Base-by-base conservation (phyloP, 2,329 filamentous ascomycete genomes). In the Colletotrichum endophyticum region DNA sequence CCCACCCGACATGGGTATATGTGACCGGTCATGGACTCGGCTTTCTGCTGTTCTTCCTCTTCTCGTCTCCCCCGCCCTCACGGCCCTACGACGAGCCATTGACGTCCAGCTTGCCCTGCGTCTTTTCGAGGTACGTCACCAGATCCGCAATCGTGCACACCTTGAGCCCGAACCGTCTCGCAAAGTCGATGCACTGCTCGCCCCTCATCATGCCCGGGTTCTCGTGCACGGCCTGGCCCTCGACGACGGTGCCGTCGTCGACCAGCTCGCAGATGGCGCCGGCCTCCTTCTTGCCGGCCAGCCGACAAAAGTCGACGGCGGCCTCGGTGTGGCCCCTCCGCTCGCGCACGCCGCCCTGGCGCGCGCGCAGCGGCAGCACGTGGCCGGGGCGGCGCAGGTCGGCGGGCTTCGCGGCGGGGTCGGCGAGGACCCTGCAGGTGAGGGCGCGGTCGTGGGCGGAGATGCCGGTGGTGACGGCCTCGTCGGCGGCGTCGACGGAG, bases 101-200 rank as follows among this genome's bases (percentile, higher is more conserved):
- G 28, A 84, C 78, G 66, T 83, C 84, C 15, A 90, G 82, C 84
- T 91, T 91, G 49, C 93, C 93, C 86, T 96, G 93, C 53, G 89
- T 93, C 88, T 92, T 93, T 85, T 97, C 94, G 75, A 98, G 87
- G 84, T 98, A 94, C 73, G 88, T 89, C 32, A 96, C 94, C 86
- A 99, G 85, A 85, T 96, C 96, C 83, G 96, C 96, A 86, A 99
- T 99, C 34, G 97, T 99, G 86, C 96, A 98, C 75, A 98, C 95
- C 88, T 94, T 97, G 80, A 99, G 88, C 6, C 96, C 96, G 93
- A 94, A 99, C 85, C 90, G 93, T 85, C 92, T 92, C 32, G 96
- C 97, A 89, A 99, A 99, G 67, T 89, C 91, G 82, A 99, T 88
- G 86, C 96, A 98, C 49, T 92, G 95, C 87, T 98, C 95, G 78